phyloP scores from a whole-genome alignment of 169 alveolate genomes.

The Babesia bovis region DNA sequence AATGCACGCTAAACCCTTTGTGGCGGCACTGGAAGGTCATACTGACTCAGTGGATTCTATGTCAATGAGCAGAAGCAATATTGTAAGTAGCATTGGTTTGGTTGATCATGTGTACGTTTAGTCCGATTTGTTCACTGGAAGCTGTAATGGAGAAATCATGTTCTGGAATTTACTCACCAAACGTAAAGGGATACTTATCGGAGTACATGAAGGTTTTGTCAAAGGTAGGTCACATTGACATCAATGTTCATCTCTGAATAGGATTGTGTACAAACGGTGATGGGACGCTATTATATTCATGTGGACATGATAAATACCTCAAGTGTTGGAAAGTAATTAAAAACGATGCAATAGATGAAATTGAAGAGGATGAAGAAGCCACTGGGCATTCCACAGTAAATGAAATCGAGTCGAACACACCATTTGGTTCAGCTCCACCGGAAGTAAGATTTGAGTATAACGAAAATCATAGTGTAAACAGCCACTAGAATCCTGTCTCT shows the following conservation, averaged over 20 bases:
- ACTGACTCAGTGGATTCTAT: constrained; percentile 92
- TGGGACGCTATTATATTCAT: constrained; percentile 78
- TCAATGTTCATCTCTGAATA: not conserved
- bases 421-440: not conserved
- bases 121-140: constrained; percentile 89
- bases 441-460: not conserved
- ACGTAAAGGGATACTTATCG: constrained; percentile 80
- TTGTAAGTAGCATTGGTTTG: constrained; percentile 41
- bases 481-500: constrained; percentile 36
- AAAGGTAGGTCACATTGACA: constrained; percentile 68
- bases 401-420: constrained; percentile 19
- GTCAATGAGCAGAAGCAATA: constrained; percentile 77
- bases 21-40: constrained; percentile 93
- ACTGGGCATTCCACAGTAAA: not conserved
- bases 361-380: constrained; percentile 36
- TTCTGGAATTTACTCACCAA: constrained; percentile 91
- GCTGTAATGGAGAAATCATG: constrained; percentile 94
- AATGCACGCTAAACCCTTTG: constrained; percentile 96
- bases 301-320: constrained; percentile 91
- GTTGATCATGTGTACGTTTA: constrained; percentile 1
- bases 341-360: constrained; percentile 59
- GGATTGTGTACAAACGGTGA: constrained; percentile 82
- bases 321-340: constrained; percentile 73
- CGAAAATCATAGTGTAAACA: not conserved
- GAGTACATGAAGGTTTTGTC: constrained; percentile 94